Evolutionary conservation across 2,329 filamentous ascomycete species (phyloP).

Genomic region (Aspergillus versicolor): DNA sequence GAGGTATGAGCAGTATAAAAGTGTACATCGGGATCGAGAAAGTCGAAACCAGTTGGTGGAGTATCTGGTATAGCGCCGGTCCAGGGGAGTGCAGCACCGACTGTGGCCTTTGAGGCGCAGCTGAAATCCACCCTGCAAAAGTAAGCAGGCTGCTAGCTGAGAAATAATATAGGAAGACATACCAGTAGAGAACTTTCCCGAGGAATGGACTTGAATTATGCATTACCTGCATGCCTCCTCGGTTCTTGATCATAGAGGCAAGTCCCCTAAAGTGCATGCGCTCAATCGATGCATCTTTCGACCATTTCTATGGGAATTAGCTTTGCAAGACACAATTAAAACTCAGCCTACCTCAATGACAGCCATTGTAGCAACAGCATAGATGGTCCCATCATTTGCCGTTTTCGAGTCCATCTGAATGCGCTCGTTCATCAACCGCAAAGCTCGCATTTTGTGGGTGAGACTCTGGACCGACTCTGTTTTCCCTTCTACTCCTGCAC

Average conservation of each 20-base stretch:
- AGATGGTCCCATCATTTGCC: constrained; percentile 30
- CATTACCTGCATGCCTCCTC: constrained; percentile 32
- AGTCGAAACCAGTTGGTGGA: constrained; percentile 23
- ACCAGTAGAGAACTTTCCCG: constrained; percentile 36
- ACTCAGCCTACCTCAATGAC: constrained; percentile 31
- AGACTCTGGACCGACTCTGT: constrained; percentile 32
- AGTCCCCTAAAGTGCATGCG: constrained; percentile 31
- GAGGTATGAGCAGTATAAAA: constrained; percentile 16
- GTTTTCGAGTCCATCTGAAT: constrained; percentile 24
- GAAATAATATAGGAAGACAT: neutral
- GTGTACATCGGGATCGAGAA: constrained; percentile 23
- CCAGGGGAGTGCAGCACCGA: constrained; percentile 30
- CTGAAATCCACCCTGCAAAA: constrained; percentile 30
- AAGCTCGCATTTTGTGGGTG: constrained; percentile 33
- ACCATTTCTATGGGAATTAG: constrained; percentile 33
- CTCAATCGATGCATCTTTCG: constrained; percentile 31
- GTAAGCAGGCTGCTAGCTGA: neutral
- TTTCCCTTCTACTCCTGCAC: constrained; percentile 30
- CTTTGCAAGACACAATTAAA: neutral
- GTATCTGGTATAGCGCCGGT: constrained; percentile 26
- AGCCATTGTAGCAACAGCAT: constrained; percentile 33
- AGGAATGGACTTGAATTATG: constrained; percentile 26
- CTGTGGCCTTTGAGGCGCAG: constrained; percentile 31
- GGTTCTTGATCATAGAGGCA: constrained; percentile 27
- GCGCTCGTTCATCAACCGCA: constrained; percentile 31